Evolutionary conservation across 1,139 yeast species (phyloP), one percentile per base, ranked within the genome.

Genomic region (Yamadazyma atlantica): DNA sequence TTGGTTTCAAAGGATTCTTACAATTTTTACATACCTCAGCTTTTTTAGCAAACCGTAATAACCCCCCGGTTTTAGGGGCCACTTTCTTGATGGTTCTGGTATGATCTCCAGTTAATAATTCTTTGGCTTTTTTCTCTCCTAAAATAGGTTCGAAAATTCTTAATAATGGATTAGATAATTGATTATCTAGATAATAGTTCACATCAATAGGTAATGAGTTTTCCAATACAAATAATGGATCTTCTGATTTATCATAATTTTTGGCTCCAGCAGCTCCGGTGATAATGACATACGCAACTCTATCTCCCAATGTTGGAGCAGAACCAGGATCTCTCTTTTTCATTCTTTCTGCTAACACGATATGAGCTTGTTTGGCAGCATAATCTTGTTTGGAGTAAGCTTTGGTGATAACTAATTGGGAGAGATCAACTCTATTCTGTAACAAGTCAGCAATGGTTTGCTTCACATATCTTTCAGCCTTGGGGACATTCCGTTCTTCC

Each of bases 281-380:
- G 50, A 86, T 83, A 43, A 94, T 90, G 27, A 94, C 98, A 59
- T 92, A 94, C 2, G 97, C 97, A 29, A 94, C 98, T 66, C 99
- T 87, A 58, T 94, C 99, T 39, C 99, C 99, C 38, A 92, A 75
- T 4, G 90, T 82, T 3, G 98, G 98, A 0, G 98, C 98, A 4
- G 95, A 84, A 21, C 99, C 96, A 0, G 96, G 92, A 56, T 94
- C 98, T 69, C 99, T 84, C 58, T 89, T 89, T 39, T 82, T 78
- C 97, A 94, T 94, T 51, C 97, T 75, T 54, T 90, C 96, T 0
- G 98, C 97, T 36, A 94, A 72, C 51, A 90, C 97, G 21, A 92
- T 95, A 58, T 94, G 99, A 0, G 98, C 97, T 60, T 94, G 98
- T 46, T 92, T 94, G 23, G 92, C 95, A 2, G 96, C 85, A 58